Evolutionary conservation across 306 rosid genomes (phyloP).

Genomic region (Citrullus colocynthis): DNA sequence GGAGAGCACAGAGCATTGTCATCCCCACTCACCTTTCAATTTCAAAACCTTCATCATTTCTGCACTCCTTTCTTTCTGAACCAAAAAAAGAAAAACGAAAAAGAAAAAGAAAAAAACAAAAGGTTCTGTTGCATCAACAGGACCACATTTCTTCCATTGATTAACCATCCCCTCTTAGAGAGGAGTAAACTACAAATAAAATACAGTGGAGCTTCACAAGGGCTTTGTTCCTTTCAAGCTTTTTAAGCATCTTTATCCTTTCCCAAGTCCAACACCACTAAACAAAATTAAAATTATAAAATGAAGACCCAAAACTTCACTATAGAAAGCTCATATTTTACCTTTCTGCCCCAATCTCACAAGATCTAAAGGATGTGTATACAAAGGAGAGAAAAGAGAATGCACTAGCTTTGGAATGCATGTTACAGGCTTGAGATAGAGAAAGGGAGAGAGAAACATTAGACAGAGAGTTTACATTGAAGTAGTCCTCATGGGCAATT

Average conservation of each 20-base stretch:
- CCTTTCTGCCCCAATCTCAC: not conserved
- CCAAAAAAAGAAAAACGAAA: not conserved
- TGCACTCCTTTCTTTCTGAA: not conserved
- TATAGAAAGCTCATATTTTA: not conserved
- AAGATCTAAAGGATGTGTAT: not conserved
- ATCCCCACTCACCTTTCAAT: not conserved
- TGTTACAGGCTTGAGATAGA: not conserved
- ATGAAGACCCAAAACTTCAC: not conserved
- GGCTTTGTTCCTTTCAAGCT: not conserved
- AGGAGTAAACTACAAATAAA: constrained; percentile 4
- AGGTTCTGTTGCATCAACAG: not conserved
- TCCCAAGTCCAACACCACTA: not conserved
- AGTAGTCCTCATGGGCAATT: constrained; percentile 42
- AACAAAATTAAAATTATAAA: not conserved
- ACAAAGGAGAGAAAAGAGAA: not conserved
- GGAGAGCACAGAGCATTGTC: not conserved
- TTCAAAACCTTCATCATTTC: not conserved
- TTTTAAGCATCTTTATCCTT: not conserved
- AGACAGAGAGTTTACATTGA: not conserved
- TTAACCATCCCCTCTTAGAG: constrained; percentile 5
- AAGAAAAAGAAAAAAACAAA: not conserved
- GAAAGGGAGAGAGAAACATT: not conserved
- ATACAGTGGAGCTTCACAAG: not conserved
- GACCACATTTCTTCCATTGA: not conserved
- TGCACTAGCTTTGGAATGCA: not conserved